Conservation (phyloP, 345 rosid genomes). For the Euphorbia tirucalli region DNA sequence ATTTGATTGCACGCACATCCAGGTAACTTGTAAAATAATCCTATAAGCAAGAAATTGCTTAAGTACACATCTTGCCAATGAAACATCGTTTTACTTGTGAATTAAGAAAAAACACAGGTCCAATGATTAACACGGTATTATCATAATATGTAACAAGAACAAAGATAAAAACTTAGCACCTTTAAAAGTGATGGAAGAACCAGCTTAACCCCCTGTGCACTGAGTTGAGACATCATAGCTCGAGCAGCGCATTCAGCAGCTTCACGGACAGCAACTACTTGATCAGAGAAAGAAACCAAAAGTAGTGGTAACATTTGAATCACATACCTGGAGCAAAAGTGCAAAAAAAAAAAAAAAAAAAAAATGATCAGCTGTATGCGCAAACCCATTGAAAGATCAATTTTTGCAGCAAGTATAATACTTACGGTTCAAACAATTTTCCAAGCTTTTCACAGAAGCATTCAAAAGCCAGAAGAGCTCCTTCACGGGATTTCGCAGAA, state of each 20-base stretch:
- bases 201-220: slow-evolving; percentile 88
- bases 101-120: background rate
- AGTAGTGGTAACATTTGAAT: slow-evolving; percentile 91
- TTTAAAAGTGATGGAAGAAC: slow-evolving; percentile 91
- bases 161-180: slow-evolving; percentile 39
- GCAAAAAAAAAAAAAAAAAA: too few relatives aligned
- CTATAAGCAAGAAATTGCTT: background rate
- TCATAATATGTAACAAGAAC: background rate
- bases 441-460: slow-evolving; percentile 95
- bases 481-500: slow-evolving; percentile 93
- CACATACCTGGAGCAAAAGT: slow-evolving; percentile 62
- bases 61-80: background rate
- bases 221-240: slow-evolving; percentile 97
- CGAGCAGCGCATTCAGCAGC: slow-evolving; percentile 99
- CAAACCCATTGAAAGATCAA: background rate
- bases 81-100: background rate
- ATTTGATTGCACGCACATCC: background rate
- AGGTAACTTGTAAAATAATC: background rate
- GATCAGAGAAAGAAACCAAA: slow-evolving; percentile 95
- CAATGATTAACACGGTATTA: background rate
- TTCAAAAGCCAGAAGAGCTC: slow-evolving; percentile 89
- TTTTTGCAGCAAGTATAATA: background rate
- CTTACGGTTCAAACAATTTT: slow-evolving; percentile 95
- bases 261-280: slow-evolving; percentile 96
- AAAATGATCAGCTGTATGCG: background rate